phyloP scores from a whole-genome alignment of 805 yeast species.

The Yarrowia porcina region DNA sequence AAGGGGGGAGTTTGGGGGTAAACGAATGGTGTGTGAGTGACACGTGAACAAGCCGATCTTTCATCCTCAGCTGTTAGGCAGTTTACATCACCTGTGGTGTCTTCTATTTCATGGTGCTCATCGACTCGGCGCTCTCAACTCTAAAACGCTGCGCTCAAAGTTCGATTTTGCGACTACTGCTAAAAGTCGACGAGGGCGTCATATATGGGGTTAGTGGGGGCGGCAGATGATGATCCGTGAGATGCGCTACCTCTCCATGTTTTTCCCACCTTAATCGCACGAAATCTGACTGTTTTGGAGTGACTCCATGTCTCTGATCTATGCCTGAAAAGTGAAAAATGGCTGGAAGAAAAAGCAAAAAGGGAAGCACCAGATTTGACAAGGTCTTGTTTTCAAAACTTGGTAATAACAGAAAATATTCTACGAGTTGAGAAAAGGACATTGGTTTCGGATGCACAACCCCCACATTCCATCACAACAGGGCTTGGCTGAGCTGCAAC shows the following conservation, averaged over 20 bases:
- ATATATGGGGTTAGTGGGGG: neutral
- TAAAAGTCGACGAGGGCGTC: neutral
- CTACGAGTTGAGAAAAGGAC: neutral
- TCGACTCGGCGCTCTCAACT: constrained; percentile 10
- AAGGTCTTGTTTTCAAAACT: no score
- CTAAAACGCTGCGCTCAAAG: constrained; percentile 18
- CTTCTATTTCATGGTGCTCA: neutral
- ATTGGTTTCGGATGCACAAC: neutral
- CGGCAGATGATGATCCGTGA: no score
- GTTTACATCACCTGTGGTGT: neutral
- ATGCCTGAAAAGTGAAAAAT: neutral
- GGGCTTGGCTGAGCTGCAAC: neutral
- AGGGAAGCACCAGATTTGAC: neutral
- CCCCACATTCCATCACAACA: neutral
- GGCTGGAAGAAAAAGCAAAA: neutral
- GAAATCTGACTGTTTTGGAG: neutral
- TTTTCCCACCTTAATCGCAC: neutral
- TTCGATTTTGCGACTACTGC: neutral
- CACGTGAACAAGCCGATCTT: no score
- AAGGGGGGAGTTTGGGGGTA: neutral
- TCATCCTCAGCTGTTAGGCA: no score
- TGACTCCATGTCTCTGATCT: neutral
- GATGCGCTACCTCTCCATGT: neutral
- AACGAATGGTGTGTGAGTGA: neutral
- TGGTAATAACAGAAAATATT: neutral